Evolutionary conservation across 306 rosid genomes (phyloP).

Genomic region (Castanea mollissima): DNA sequence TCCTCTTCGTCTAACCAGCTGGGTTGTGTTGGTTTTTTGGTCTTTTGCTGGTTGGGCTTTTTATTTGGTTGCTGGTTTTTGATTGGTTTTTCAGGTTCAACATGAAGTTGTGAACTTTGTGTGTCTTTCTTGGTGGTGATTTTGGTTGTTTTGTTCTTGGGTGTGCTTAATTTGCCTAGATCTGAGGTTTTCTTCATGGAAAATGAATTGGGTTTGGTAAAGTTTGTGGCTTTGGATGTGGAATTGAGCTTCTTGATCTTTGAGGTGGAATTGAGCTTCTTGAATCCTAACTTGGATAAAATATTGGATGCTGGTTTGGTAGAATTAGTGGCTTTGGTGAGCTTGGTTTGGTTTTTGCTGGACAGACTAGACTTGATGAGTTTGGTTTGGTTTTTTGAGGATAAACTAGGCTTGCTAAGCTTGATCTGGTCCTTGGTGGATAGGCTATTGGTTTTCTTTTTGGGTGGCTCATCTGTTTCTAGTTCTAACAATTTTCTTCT

Average conservation of each 20-base stretch:
- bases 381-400: conserved; percentile 59
- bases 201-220: conserved; percentile 32
- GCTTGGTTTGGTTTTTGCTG: conserved; percentile 26
- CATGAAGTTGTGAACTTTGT: conserved; percentile 8
- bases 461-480: conserved; percentile 24
- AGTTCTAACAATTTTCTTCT: conserved; percentile 45
- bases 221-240: conserved; percentile 48
- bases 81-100: conserved; percentile 18
- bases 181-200: conserved; percentile 41
- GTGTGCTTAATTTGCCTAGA: conserved; percentile 37
- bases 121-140: conserved; percentile 39
- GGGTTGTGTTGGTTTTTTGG: conserved; percentile 41
- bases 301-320: neutral
- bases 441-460: conserved; percentile 40
- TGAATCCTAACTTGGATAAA: conserved; percentile 32
- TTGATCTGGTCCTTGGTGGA: conserved; percentile 55
- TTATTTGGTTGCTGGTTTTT: conserved; percentile 27
- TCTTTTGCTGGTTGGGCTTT: conserved; percentile 28
- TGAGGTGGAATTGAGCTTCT: conserved; percentile 56
- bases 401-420: conserved; percentile 29
- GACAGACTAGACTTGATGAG: conserved; percentile 34
- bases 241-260: conserved; percentile 60
- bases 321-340: conserved; percentile 16
- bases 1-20: conserved; percentile 55
- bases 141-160: conserved; percentile 67